Conservation (phyloP, 2,329 filamentous ascomycete species). For the Clonostachys byssicola region DNA sequence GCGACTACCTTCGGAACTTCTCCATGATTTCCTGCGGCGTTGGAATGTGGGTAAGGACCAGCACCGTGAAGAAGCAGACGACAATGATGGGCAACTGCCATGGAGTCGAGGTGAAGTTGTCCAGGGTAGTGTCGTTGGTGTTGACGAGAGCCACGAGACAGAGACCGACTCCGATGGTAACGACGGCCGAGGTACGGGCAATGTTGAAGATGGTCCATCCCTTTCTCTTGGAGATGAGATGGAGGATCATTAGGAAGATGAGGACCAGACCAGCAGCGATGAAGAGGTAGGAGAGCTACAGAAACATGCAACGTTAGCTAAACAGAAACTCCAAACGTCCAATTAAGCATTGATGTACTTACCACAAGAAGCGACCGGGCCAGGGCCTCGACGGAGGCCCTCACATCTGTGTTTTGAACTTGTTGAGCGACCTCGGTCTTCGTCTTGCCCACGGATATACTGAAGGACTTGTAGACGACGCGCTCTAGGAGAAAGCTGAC, state of each 20-base stretch:
- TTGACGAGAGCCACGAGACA: conserved; percentile 18
- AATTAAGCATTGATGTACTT: too few species aligned
- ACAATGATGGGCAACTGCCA: conserved; percentile 26
- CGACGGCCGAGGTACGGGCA: conserved; percentile 18
- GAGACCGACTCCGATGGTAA: conserved; percentile 20
- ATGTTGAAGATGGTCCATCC: conserved; percentile 24
- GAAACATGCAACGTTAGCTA: too few species aligned
- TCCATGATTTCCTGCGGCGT: too few species aligned
- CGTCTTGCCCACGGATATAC: too few species aligned
- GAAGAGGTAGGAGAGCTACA: conserved; percentile 27
- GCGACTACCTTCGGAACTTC: too few species aligned
- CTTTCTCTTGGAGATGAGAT: conserved; percentile 19
- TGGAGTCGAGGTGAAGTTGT: conserved; percentile 13
- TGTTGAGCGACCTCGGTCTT: too few species aligned
- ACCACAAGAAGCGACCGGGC: too few species aligned
- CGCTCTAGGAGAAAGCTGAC: too few species aligned
- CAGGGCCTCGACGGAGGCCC: too few species aligned
- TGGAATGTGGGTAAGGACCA: conserved; percentile 20
- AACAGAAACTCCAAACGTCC: too few species aligned
- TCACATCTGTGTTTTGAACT: too few species aligned
- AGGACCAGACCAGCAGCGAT: conserved; percentile 17
- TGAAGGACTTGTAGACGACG: too few species aligned
- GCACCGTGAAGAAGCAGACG: conserved; percentile 23
- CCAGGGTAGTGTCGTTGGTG: conserved; percentile 6
- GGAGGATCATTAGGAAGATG: conserved; percentile 21